Conservation (phyloP, 208 protist genomes). For the Porcisia hertigi region DNA sequence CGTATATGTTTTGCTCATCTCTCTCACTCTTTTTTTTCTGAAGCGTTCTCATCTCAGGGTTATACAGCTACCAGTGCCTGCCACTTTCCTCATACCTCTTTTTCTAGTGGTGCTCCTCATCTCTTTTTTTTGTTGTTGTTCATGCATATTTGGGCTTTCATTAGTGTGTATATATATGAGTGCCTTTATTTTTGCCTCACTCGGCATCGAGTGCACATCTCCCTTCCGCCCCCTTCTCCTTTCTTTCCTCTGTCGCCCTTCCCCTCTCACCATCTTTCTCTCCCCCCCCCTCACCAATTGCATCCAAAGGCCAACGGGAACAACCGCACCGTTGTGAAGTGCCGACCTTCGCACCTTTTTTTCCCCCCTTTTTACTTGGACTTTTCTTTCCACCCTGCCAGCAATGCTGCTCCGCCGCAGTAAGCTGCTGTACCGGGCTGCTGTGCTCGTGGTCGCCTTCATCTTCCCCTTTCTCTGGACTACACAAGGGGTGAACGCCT, state of each 20-base stretch:
- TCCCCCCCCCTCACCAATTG: background rate
- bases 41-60: no score
- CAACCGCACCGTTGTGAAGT: background rate
- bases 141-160: no score
- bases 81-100: no score
- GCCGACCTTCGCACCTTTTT: background rate
- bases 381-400: background rate
- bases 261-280: background rate
- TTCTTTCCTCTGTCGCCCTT: background rate
- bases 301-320: background rate
- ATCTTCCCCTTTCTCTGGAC: background rate
- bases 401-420: background rate
- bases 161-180: no score
- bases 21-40: no score
- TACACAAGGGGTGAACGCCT: background rate
- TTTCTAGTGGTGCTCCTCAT: no score
- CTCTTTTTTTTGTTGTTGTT: no score
- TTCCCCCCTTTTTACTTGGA: background rate
- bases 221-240: background rate
- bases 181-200: no score
- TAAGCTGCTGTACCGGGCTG: background rate
- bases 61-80: no score
- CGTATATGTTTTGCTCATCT: no score
- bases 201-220: no score
- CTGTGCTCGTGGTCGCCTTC: background rate